A percentile compares a stretch with the other conserved stretches of the same genome.
Conservation (phyloP, 352 stramenopile genomes). For the Globisporangium megalacanthum region DNA sequence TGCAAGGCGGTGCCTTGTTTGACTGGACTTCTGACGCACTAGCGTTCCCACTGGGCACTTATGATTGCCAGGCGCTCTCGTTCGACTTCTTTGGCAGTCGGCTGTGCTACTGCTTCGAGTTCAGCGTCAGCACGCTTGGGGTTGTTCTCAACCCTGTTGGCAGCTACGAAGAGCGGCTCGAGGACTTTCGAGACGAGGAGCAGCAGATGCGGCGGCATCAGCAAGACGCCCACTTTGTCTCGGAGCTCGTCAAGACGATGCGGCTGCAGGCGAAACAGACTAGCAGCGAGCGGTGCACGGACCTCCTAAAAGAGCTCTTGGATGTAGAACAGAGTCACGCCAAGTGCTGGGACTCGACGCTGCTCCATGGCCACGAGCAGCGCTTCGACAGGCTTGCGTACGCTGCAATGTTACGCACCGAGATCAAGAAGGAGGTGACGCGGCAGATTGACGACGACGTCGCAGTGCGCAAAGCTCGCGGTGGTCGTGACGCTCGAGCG, state of each 20-base stretch:
- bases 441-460: conserved; percentile 61
- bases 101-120: conserved; percentile 62
- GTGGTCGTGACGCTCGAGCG: background rate
- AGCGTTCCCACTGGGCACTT: background rate
- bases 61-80: conserved; percentile 15
- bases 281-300: conserved; percentile 43
- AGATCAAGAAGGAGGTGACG: conserved; percentile 75
- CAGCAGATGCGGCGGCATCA: conserved; percentile 33
- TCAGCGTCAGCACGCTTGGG: conserved; percentile 17
- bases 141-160: conserved; percentile 14
- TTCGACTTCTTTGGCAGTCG: conserved; percentile 62
- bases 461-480: conserved; percentile 9
- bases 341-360: conserved; percentile 58
- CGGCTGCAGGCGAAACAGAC: conserved; percentile 59
- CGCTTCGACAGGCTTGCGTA: conserved; percentile 59
- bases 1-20: background rate
- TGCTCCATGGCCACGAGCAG: conserved; percentile 65
- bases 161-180: conserved; percentile 40
- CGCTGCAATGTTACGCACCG: conserved; percentile 45
- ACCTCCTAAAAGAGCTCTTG: conserved; percentile 61
- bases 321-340: conserved; percentile 47
- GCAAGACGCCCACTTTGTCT: conserved; percentile 61
- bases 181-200: conserved; percentile 69
- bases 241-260: conserved; percentile 68
- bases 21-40: background rate